These are phyloP conservation scores for Naganishia randhawae DNA, from an alignment of 768 basidiomycete species.

Conservation along the genomic window DNA sequence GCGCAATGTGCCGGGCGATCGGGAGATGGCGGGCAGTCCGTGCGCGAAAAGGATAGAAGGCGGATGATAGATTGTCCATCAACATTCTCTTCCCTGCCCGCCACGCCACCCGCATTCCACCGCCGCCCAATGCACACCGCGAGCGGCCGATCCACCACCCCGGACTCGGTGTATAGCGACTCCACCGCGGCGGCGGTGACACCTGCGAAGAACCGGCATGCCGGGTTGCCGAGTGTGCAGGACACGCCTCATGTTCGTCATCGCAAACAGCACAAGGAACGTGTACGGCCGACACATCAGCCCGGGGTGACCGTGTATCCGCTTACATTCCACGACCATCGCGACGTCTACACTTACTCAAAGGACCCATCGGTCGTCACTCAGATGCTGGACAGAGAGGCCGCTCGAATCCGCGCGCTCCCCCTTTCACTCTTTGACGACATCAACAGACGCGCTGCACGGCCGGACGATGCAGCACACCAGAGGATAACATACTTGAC, in stretches of 20 bases:
- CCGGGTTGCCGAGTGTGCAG: neutral
- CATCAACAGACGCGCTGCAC: neutral
- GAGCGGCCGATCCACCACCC: neutral
- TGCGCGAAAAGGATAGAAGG: neutral
- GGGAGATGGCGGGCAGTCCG: neutral
- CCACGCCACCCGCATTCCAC: too few relatives aligned
- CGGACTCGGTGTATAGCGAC: conserved; percentile 16
- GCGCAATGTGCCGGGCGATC: neutral
- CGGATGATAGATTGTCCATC: neutral
- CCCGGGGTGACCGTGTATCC: conserved; percentile 7
- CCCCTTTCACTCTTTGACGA: neutral
- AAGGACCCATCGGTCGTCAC: neutral
- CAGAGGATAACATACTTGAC: neutral
- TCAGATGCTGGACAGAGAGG: conserved; percentile 1
- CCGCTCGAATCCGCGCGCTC: neutral
- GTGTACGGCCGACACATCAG: neutral
- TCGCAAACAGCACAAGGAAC: neutral
- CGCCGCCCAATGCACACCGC: neutral
- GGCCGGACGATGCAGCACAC: too few relatives aligned
- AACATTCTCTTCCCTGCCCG: neutral
- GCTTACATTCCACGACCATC: conserved; percentile 12
- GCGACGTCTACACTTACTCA: conserved; percentile 10
- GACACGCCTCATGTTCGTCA: neutral
- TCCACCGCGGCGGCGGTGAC: neutral
- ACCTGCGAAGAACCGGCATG: neutral